Evolutionary conservation across 208 protist genomes (phyloP), one percentile per base, ranked within the genome.

Genomic region (Leishmania turanica): DNA sequence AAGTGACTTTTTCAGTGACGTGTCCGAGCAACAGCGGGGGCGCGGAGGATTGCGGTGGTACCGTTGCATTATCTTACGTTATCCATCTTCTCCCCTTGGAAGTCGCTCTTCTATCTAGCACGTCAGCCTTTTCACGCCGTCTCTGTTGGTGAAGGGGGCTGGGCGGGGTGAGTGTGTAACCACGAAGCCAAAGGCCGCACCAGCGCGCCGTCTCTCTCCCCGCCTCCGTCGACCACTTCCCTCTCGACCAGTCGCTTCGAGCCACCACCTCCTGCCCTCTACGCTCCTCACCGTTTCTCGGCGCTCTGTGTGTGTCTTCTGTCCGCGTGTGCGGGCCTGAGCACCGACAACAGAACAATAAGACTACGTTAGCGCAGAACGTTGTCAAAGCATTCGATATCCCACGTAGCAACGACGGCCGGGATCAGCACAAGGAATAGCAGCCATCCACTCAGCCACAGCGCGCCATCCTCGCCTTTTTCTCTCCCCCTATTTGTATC

Each of bases 231-330:
- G 51, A 24, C 31, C 31, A 31, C 31, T 6, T 54, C 15, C 31
- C 31, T 15, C 13, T 37, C 11, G 0, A 69, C 13, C 49, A 6
- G 11, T 42, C 21, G 34, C 31, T 78, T 66, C 13, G 19, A 4
- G 17, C 45, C 70, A 24, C 53, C 47, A 74, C 21, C 40, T 82
- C 27, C 45, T 31, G 62, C 72, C 17, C 47, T 82, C n/a, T 51
- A 11, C 40, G 31, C 17, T 42, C 27, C 45, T 62, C 53, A 21
- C 68, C 13, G 27, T 75, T 31, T 31, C 66, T 70, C 65, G 27
- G 45, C 78, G 24, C 31, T 81, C 15, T 62, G 68, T 54, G 19
- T 31, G 37, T 49, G 17, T n/a, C 68, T 9, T 31, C 47, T 31
- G 19, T 42, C 3, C 65, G 7, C 1, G 40, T 72, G 21, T 72